A percentile compares a stretch with the other conserved stretches of the same genome.
phyloP scores from a whole-genome alignment of 148 eudicot species.

The Selenicereus undatus region DNA sequence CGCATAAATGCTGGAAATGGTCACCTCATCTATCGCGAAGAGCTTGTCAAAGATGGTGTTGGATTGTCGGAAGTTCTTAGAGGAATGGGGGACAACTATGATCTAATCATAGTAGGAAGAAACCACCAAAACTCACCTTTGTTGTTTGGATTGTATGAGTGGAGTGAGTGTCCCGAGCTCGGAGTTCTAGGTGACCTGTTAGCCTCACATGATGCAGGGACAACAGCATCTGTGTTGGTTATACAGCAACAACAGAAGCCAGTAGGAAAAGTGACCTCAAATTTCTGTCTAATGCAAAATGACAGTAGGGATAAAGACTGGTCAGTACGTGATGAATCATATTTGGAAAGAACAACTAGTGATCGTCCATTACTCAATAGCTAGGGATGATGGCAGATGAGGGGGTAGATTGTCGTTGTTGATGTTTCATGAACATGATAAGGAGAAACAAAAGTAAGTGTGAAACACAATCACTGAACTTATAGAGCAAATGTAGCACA shows the following conservation, averaged over 20 bases:
- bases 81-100: slow-evolving; percentile 32
- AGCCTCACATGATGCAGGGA: slow-evolving; percentile 44
- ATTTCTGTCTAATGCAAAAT: slow-evolving; percentile 5
- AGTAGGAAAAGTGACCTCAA: slow-evolving; percentile 20
- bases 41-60: slow-evolving; percentile 53
- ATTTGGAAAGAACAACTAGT: background rate
- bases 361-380: slow-evolving; percentile 15
- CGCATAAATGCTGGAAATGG: slow-evolving; percentile 33
- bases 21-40: slow-evolving; percentile 41
- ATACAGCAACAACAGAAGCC: slow-evolving; percentile 69
- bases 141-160: slow-evolving; percentile 48
- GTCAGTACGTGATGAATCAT: slow-evolving; percentile 20
- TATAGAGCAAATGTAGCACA: slow-evolving; percentile 15
- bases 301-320: slow-evolving; percentile 11
- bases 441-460: slow-evolving; percentile 4
- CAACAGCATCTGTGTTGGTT: slow-evolving; percentile 56
- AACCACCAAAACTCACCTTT: slow-evolving; percentile 37
- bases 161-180: slow-evolving; percentile 74
- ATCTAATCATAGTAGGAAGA: slow-evolving; percentile 59
- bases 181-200: slow-evolving; percentile 69
- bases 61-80: slow-evolving; percentile 42
- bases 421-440: slow-evolving; percentile 2
- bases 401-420: background rate
- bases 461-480: slow-evolving; percentile 12
- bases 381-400: slow-evolving; percentile 18